Evolutionary conservation across 306 rosid genomes (phyloP).

Genomic region (Heteromeles arbutifolia): DNA sequence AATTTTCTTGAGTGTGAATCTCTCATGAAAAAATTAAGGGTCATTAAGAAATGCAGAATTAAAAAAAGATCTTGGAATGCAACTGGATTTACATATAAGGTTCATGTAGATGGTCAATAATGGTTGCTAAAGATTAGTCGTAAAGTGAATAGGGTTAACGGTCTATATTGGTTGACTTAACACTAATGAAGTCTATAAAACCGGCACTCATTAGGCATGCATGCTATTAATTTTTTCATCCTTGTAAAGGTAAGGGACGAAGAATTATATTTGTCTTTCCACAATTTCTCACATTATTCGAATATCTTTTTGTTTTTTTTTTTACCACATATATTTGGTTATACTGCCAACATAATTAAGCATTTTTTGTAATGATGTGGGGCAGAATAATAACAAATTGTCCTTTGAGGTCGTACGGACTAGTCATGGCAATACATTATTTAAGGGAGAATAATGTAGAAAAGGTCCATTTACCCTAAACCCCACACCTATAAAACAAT

Average conservation of each 20-base stretch:
- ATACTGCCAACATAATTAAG: constrained; percentile 30
- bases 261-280: neutral
- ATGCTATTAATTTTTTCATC: neutral
- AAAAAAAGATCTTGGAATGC: neutral
- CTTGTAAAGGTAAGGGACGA: neutral
- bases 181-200: constrained; percentile 12
- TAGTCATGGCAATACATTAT: neutral
- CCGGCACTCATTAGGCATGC: constrained; percentile 19
- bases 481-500: too few relatives aligned
- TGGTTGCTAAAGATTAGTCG: too few relatives aligned
- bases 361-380: constrained; percentile 35
- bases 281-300: neutral
- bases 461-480: too few relatives aligned
- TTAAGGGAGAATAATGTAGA: neutral
- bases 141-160: neutral
- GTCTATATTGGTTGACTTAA: neutral
- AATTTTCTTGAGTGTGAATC: neutral
- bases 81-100: neutral
- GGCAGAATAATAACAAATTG: constrained; percentile 1
- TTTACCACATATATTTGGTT: constrained; percentile 13
- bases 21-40: too few relatives aligned
- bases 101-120: neutral
- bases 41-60: neutral
- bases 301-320: constrained; percentile 5
- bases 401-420: neutral